Conservation (phyloP, 495 filamentous ascomycete species). For the Aspergillus taichungensis region DNA sequence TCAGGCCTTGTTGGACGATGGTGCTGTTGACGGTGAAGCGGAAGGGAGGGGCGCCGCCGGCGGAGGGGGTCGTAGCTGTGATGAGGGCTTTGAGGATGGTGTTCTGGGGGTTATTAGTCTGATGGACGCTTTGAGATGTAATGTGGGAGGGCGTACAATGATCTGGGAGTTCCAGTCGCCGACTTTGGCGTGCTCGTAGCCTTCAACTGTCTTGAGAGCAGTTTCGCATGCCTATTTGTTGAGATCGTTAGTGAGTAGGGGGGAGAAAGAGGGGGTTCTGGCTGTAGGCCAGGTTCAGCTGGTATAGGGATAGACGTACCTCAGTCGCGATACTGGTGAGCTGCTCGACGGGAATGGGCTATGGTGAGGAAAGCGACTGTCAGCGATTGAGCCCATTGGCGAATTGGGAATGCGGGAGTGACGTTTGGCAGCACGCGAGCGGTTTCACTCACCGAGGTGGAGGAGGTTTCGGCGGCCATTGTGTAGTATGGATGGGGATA, state of each 20-base stretch:
- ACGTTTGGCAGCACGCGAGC: not conserved
- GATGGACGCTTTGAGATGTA: not conserved
- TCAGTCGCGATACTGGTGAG: slow-evolving; percentile 76
- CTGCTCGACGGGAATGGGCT: slow-evolving; percentile 70
- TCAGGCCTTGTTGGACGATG: slow-evolving; percentile 77
- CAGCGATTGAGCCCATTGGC: slow-evolving; percentile 5
- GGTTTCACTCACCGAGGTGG: slow-evolving; percentile 25
- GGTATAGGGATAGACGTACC: slow-evolving; percentile 41
- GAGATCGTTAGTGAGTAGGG: slow-evolving; percentile 1
- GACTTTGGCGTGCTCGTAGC: slow-evolving; percentile 76
- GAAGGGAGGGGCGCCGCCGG: slow-evolving; percentile 44
- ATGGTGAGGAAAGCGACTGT: slow-evolving; percentile 6
- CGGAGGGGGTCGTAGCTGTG: slow-evolving; percentile 60
- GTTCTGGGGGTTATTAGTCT: slow-evolving; percentile 47
- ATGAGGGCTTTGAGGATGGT: slow-evolving; percentile 78
- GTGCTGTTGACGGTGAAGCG: slow-evolving; percentile 96
- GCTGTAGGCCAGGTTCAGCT: not conserved
- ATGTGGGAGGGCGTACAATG: slow-evolving; percentile 55
- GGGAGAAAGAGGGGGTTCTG: not conserved
- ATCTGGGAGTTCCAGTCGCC: slow-evolving; percentile 82
- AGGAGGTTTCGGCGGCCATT: slow-evolving; percentile 30
- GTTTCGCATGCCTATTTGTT: slow-evolving; percentile 67
- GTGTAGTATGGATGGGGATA: slow-evolving; percentile 2
- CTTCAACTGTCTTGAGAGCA: slow-evolving; percentile 57
- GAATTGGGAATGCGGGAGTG: not conserved